A percentile compares a stretch with the other conserved stretches of the same genome.
Conservation (phyloP, 306 rosid species). For the Quercus parvula region DNA sequence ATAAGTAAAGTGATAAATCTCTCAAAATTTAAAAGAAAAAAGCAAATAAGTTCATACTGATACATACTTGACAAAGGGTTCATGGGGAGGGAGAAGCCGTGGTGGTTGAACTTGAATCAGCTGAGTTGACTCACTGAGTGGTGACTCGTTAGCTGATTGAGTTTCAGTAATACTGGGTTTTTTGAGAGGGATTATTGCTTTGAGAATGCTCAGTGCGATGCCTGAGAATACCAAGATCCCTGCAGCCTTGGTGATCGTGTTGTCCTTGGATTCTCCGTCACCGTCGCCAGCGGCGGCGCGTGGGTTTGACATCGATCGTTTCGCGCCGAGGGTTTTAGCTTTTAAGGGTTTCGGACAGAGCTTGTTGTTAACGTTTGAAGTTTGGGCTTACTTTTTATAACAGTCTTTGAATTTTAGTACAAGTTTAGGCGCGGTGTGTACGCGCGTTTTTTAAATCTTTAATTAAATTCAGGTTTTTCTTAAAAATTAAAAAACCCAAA, state of each 20-base stretch:
- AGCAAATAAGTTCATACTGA: background rate
- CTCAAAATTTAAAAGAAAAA: too few species aligned
- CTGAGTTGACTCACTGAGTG: constrained; percentile 16
- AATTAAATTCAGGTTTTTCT: too few species aligned
- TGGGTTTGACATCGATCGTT: constrained; percentile 22
- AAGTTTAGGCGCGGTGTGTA: too few species aligned
- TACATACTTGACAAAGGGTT: constrained; percentile 5
- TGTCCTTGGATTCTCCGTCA: constrained; percentile 2
- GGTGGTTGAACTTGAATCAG: background rate
- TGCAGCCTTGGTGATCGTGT: constrained; percentile 18
- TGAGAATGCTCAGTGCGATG: constrained; percentile 32
- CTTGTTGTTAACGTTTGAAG: too few species aligned
- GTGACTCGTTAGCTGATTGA: background rate
- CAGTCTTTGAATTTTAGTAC: too few species aligned
- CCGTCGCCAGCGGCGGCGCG: constrained; percentile 2
- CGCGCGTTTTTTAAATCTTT: too few species aligned
- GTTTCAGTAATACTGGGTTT: constrained; percentile 1
- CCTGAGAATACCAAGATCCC: constrained; percentile 27
- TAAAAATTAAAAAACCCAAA: too few species aligned
- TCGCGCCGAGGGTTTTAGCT: background rate
- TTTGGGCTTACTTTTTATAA: too few species aligned
- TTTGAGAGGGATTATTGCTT: constrained; percentile 26
- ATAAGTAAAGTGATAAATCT: too few species aligned
- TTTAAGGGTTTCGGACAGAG: background rate
- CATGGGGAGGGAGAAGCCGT: constrained; percentile 13